These are phyloP conservation scores for Eutypa lata DNA, from an alignment of 2,329 filamentous ascomycete species.

Conservation along the genomic window DNA sequence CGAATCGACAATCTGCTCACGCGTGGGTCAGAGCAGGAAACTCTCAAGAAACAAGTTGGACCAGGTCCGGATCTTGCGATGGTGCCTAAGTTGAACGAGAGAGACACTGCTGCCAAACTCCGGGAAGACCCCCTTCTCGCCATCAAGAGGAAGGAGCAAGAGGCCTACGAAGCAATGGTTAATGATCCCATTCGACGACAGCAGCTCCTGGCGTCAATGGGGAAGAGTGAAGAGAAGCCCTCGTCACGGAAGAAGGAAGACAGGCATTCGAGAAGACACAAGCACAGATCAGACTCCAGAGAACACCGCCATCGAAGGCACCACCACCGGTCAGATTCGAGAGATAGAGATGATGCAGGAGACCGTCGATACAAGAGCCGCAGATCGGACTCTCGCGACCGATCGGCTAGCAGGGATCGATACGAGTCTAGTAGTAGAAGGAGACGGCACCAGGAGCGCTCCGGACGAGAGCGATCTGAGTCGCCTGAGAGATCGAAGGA, in stretches of 20 bases:
- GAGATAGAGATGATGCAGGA: conserved; percentile 36
- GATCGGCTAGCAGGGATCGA: conserved; percentile 35
- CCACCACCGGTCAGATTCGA: conserved; percentile 34
- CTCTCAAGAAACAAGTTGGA: conserved; percentile 68
- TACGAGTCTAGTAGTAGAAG: conserved; percentile 28
- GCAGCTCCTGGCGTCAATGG: conserved; percentile 64
- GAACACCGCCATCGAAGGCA: conserved; percentile 39
- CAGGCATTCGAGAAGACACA: conserved; percentile 39
- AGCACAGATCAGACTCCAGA: conserved; percentile 30
- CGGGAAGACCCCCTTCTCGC: conserved; percentile 87
- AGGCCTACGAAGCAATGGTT: conserved; percentile 76
- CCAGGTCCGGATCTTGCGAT: conserved; percentile 56
- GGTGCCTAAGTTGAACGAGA: conserved; percentile 63
- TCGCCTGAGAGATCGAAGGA: conserved; percentile 16
- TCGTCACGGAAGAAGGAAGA: conserved; percentile 39
- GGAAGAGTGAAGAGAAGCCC: conserved; percentile 45
- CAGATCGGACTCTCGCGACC: conserved; percentile 43
- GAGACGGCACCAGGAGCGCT: conserved; percentile 16
- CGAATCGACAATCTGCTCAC: conserved; percentile 80
- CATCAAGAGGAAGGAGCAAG: conserved; percentile 89
- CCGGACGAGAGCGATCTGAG: conserved; percentile 16
- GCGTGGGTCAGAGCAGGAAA: conserved; percentile 77
- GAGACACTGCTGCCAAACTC: conserved; percentile 83
- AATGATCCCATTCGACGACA: conserved; percentile 67
- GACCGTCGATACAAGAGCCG: conserved; percentile 39